Conservation (phyloP, 192 early-diverging fungal species). For the Gaertneriomyces sp. region DNA sequence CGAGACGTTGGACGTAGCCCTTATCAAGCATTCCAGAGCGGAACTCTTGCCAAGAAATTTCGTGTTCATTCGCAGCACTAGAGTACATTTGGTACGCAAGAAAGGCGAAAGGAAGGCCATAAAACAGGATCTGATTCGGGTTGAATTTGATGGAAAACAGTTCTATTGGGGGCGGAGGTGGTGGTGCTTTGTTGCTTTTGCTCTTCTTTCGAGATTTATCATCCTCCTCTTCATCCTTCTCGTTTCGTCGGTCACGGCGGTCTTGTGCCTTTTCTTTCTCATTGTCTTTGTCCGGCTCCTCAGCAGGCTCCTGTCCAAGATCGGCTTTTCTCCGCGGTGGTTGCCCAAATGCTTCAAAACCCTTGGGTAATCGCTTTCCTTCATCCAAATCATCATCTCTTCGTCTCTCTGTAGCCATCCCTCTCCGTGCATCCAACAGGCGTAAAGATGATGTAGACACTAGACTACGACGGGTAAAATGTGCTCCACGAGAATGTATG, state of each 20-base stretch:
- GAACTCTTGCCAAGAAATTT: constrained; percentile 95
- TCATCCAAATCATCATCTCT: constrained; percentile 1
- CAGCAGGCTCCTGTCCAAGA: neutral
- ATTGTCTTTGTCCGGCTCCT: neutral
- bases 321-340: neutral
- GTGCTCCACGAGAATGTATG: no score
- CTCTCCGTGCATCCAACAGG: neutral
- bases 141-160: constrained; percentile 33
- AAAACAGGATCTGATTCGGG: constrained; percentile 32
- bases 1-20: constrained; percentile 85
- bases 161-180: constrained; percentile 13
- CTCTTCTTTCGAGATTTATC: constrained; percentile 14
- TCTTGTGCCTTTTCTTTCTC: neutral
- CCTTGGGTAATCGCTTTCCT: constrained; percentile 5
- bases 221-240: constrained; percentile 21
- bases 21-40: constrained; percentile 82
- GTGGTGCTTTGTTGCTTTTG: neutral
- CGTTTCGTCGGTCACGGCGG: constrained; percentile 10
- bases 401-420: neutral
- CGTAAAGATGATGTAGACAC: no score
- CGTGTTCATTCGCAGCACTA: constrained; percentile 19
- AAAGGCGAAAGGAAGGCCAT: constrained; percentile 30
- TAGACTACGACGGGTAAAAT: no score
- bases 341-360: constrained; percentile 2
- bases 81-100: constrained; percentile 32